These are phyloP conservation scores for Azolla pinnata DNA, from an alignment of 75 land plant genomes.

Conservation along the genomic window DNA sequence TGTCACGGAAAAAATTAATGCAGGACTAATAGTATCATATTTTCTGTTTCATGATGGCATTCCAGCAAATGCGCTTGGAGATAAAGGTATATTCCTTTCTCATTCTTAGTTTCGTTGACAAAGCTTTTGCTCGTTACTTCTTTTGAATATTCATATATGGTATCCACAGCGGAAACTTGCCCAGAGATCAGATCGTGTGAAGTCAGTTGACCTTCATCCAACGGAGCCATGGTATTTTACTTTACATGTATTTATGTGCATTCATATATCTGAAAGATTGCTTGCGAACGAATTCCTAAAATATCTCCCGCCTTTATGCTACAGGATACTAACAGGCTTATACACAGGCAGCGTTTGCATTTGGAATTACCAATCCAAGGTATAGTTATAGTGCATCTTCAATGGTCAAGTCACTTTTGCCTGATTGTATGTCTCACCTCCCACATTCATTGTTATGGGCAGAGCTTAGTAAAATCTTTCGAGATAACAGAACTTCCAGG, in stretches of 20 bases:
- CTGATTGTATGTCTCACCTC: too few relatives aligned
- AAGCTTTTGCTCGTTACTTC: conserved; percentile 2
- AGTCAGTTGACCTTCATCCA: conserved; percentile 86
- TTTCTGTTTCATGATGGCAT: too few relatives aligned
- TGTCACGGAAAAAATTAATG: too few relatives aligned
- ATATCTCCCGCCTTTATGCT: conserved; percentile 5
- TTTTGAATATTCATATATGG: too few relatives aligned
- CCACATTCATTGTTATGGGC: too few relatives aligned
- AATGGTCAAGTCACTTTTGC: too few relatives aligned
- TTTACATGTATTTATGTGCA: too few relatives aligned
- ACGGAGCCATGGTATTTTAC: conserved; percentile 88
- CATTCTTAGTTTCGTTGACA: background rate
- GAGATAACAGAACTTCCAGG: conserved; percentile 53
- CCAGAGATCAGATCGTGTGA: conserved; percentile 83
- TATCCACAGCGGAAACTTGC: conserved; percentile 81
- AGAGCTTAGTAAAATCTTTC: conserved; percentile 42
- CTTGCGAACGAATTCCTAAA: too few relatives aligned
- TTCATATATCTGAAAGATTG: too few relatives aligned
- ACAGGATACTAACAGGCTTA: conserved; percentile 84
- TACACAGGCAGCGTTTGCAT: conserved; percentile 82
- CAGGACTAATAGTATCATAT: too few relatives aligned
- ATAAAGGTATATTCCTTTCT: conserved; percentile 19
- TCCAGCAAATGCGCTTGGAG: conserved; percentile 27
- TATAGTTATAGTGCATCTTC: too few relatives aligned
- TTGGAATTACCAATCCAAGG: conserved; percentile 94